Base-by-base conservation (phyloP, 345 rosid genomes). In the Linum trigynum region DNA sequence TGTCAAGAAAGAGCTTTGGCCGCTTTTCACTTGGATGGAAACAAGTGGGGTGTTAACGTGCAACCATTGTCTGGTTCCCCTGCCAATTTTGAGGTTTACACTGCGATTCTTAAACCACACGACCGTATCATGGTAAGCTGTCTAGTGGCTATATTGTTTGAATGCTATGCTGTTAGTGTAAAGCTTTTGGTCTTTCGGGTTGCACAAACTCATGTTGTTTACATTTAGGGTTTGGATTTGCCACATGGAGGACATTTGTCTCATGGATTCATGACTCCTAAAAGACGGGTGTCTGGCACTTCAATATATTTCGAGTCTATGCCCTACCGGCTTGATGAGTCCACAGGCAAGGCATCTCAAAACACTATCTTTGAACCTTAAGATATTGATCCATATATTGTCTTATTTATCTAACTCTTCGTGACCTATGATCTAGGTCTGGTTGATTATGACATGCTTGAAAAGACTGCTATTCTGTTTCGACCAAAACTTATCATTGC, bases 31-130 rank as follows among this genome's bases (percentile, higher is more conserved):
- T 70, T 92, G 59, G 96, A 90, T 72, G 75, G 81, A 45, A 78
- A 72, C 8, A 81, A 85, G 69, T 92, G 98, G 98, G 97, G 96
- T 5, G 96, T 92, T 50, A 92, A 92, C 71, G 97, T 88, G 69
- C 98, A 92, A 69, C 97, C 97, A 9, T 79, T 92, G 74, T 92
- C 98, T 62, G 96, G 98, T 48, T 92, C 97, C 23, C 97, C 98
- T 71, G 98, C 98, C 42, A 92, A 92, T 75, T 90, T 90, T 77
- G 98, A 83, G 74, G 97, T 90, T 72, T 92, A 92, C 71, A 92
- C 97, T 51, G 97, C 98, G 38, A 60, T 92, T 71, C 85, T 92
- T 55, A 85, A 70, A 3, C 97, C 97, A 17, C 94, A 88, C 74
- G 98, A 90, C 71, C 81, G 94, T 5, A 82, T 90, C 72, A 92